Base-by-base conservation (phyloP, 495 filamentous ascomycete species). In the Daldinia concentrica region DNA sequence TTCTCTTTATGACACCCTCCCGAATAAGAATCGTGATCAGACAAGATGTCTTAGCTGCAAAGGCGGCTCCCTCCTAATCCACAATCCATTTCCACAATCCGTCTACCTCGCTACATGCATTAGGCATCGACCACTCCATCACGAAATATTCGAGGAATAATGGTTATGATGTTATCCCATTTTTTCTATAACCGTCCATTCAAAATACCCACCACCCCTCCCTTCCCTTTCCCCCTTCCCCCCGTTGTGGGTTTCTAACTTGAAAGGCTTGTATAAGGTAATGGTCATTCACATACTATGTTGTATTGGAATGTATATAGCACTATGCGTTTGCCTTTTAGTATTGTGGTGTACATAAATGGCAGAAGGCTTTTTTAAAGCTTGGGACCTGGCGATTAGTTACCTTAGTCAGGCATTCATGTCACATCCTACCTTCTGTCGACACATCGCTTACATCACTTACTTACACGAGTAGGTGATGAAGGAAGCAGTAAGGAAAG, bases 231-330 rank as follows among this genome's bases (percentile, higher is more conserved):
- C 14, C 15, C 37, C 37, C 62, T 2, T 9, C 14, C 15, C 37
- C 37, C 62, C 30, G 39, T 51, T 29, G 15, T 32, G 52, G 39
- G 34, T 29, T 56, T 37, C 34, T 39, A 59, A 8, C 26, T 41
- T 5, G 9, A 52, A 64, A 52, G 14, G 19, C n/a, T 62, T 27
- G 59, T 27, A 29, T 14, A 36, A 36, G 34, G 34, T 36, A 15
- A 27, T 14, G 1, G 27, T 26, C 29, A 39, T 32, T 36, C 36
- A 56, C 30, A 24, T 51, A 11, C 34, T 36, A 36, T 4, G 9
- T 36, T 19, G 26, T 43, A 14, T 54, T 59, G 54, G 32, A 30
- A 51, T 67, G 58, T 68, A 73, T 67, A 68, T 65, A 68, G 60
- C 27, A 41, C 41, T n/a, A 50, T 64, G 59, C 48, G 36, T 54